A percentile compares a stretch with the other conserved stretches of the same genome.
Evolutionary conservation across 495 filamentous ascomycete genomes (phyloP).

Genomic region (Aspergillus cristatus): DNA sequence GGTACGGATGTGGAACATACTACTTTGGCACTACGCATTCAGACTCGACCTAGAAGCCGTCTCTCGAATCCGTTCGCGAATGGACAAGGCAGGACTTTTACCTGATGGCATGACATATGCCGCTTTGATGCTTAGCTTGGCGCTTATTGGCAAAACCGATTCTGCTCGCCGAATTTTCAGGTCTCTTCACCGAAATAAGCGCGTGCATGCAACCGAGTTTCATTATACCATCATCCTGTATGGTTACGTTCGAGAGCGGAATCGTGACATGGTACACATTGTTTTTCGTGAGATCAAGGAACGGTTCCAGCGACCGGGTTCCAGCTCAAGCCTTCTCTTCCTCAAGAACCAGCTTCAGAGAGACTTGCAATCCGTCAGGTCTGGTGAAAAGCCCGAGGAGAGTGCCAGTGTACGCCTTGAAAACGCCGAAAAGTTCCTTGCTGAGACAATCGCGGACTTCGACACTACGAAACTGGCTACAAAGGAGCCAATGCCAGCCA

Average conservation of each 20-base stretch:
- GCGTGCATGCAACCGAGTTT: conserved; percentile 49
- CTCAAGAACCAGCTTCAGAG: conserved; percentile 33
- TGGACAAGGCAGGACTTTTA: conserved; percentile 48
- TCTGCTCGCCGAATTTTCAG: conserved; percentile 58
- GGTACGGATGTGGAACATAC: conserved; percentile 67
- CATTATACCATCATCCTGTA: conserved; percentile 73
- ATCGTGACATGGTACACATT: conserved; percentile 42
- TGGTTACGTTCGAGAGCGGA: conserved; percentile 45
- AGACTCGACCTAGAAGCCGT: conserved; percentile 53
- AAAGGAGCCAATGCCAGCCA: conserved; percentile 11
- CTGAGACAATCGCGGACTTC: conserved; percentile 18
- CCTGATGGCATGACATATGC: conserved; percentile 64
- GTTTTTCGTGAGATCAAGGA: conserved; percentile 44
- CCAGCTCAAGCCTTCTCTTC: conserved; percentile 37
- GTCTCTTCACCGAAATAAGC: conserved; percentile 45
- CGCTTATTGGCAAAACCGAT: conserved; percentile 48
- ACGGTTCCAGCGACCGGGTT: conserved; percentile 31
- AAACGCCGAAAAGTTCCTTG: conserved; percentile 30
- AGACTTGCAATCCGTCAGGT: conserved; percentile 15
- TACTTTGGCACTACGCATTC: conserved; percentile 60
- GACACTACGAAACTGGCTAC: conserved; percentile 17
- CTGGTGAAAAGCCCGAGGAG: background rate
- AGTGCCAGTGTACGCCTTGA: conserved; percentile 15
- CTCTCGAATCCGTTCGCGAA: conserved; percentile 50
- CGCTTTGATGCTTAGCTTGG: conserved; percentile 62